Evolutionary conservation across 2,329 filamentous ascomycete genomes (phyloP).

Genomic region (Aspergillus tamarii): DNA sequence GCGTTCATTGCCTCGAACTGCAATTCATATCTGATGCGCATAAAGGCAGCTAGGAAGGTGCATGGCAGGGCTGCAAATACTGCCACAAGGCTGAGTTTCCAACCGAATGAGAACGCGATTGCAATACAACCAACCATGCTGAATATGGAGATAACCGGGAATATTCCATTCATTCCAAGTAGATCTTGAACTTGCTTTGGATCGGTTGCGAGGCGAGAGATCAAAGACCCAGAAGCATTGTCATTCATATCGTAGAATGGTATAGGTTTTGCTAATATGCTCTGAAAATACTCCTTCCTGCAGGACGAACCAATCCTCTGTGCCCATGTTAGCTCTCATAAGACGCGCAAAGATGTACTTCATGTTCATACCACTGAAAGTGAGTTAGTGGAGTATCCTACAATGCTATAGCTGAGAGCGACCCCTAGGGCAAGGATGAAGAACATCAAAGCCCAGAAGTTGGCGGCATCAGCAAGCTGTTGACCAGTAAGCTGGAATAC

Average conservation of each 20-base stretch:
- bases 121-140: constrained; percentile 66
- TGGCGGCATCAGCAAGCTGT: constrained; percentile 44
- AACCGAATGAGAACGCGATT: constrained; percentile 72
- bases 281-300: constrained; percentile 17
- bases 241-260: constrained; percentile 16
- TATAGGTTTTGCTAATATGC: constrained; percentile 14
- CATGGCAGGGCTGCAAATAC: constrained; percentile 62
- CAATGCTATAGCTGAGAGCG: constrained; percentile 46
- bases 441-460: constrained; percentile 61
- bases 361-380: constrained; percentile 48
- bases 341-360: constrained; percentile 37
- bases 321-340: constrained; percentile 1
- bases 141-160: constrained; percentile 66
- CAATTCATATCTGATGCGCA: constrained; percentile 65
- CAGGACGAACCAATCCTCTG: constrained; percentile 13
- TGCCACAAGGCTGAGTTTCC: constrained; percentile 74
- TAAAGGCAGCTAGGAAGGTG: constrained; percentile 53
- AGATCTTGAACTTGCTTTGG: constrained; percentile 56
- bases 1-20: constrained; percentile 71
- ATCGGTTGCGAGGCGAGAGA: constrained; percentile 39
- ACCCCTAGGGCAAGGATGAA: constrained; percentile 57
- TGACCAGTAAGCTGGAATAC: constrained; percentile 50
- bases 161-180: constrained; percentile 49
- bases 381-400: constrained; percentile 51
- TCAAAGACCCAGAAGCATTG: constrained; percentile 16